Conservation (phyloP, 2,329 filamentous ascomycete genomes). For the Arachnomyces sp. region DNA sequence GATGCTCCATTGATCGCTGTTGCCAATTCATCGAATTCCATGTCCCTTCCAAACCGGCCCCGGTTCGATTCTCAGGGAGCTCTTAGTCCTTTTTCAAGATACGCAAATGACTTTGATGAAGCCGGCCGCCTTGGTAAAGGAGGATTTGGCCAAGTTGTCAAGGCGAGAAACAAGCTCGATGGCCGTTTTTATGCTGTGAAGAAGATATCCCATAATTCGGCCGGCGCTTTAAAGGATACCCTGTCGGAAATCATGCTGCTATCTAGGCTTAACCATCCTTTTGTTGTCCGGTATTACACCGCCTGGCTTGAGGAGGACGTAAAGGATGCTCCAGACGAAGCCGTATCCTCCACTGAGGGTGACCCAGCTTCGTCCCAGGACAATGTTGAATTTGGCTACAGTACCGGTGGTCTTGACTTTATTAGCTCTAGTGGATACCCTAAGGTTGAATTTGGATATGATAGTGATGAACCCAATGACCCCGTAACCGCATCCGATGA, state of each 20-base stretch:
- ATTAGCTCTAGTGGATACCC: constrained; percentile 79
- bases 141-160: constrained; percentile 93
- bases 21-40: constrained; percentile 37
- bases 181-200: constrained; percentile 93
- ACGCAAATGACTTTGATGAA: constrained; percentile 83
- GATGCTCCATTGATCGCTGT: constrained; percentile 30
- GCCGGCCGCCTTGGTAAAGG: constrained; percentile 83
- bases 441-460: constrained; percentile 69
- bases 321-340: constrained; percentile 33
- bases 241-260: constrained; percentile 82
- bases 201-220: constrained; percentile 79
- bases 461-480: constrained; percentile 40
- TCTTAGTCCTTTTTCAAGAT: constrained; percentile 59
- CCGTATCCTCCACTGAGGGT: constrained; percentile 46
- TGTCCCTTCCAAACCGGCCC: constrained; percentile 42
- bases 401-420: constrained; percentile 79
- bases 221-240: constrained; percentile 53
- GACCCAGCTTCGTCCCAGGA: constrained; percentile 35
- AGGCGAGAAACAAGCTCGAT: constrained; percentile 88
- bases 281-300: constrained; percentile 83
- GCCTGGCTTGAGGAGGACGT: constrained; percentile 78
- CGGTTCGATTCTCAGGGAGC: constrained; percentile 57
- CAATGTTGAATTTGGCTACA: constrained; percentile 57
- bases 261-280: constrained; percentile 86
- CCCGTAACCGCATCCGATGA: constrained; percentile 28